Conservation (phyloP, 225 moss, liverwort and hornwort species). For the Physcomitrellopsis africana region DNA sequence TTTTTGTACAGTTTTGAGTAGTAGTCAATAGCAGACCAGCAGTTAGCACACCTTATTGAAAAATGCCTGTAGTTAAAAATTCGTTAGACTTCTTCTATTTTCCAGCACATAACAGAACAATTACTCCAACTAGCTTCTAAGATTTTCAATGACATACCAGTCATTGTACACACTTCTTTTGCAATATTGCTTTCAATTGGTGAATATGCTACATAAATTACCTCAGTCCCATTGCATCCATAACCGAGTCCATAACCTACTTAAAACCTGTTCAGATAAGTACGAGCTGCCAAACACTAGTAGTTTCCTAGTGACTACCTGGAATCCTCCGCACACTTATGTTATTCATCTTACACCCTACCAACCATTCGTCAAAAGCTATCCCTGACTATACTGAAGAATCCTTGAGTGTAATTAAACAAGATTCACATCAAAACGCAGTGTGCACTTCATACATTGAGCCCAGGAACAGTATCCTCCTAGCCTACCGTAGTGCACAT, state of each 20-base stretch:
- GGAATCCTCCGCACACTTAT: conserved; percentile 50
- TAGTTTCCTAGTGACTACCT: conserved; percentile 39
- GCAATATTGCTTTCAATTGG: conserved; percentile 49
- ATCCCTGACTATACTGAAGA: conserved; percentile 40
- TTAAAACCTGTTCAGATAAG: conserved; percentile 41
- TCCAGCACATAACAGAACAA: too few species aligned
- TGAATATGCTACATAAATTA: conserved; percentile 49
- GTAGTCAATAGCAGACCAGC: too few species aligned
- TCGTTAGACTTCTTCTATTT: too few species aligned
- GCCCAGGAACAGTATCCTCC: conserved; percentile 46
- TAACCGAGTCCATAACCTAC: conserved; percentile 36
- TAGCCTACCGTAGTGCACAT: conserved; percentile 58
- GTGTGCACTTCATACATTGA: conserved; percentile 35
- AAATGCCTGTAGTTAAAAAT: too few species aligned
- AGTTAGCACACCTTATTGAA: too few species aligned
- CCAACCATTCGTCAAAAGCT: conserved; percentile 45
- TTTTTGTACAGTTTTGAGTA: too few species aligned
- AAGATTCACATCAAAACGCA: conserved; percentile 51
- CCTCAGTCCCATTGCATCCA: conserved; percentile 43
- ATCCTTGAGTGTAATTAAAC: conserved; percentile 48
- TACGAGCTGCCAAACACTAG: conserved; percentile 36
- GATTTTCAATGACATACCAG: background rate
- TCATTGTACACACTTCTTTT: conserved; percentile 20
- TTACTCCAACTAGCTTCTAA: too few species aligned
- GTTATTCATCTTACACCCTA: conserved; percentile 61